phyloP scores from a whole-genome alignment of 768 basidiomycete species.

The Dioszegia crocea region DNA sequence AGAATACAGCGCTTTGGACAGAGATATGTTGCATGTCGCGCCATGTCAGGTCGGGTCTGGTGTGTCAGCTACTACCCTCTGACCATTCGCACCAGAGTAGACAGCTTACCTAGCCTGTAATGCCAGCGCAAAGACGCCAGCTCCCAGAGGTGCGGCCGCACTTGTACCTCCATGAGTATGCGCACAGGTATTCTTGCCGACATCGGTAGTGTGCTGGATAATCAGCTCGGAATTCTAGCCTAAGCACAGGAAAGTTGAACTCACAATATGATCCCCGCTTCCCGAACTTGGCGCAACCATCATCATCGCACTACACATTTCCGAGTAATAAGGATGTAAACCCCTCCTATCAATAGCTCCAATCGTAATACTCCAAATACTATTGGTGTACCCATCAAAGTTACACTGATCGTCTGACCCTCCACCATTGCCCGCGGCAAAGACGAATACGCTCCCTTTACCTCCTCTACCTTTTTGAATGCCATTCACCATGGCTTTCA shows the following conservation, averaged over 20 bases:
- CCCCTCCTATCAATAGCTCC: slow-evolving; percentile 92
- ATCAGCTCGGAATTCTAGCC: not conserved
- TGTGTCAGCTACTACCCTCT: slow-evolving; percentile 5
- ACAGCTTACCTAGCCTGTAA: slow-evolving; percentile 70
- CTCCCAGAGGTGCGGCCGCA: slow-evolving; percentile 94
- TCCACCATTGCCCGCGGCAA: slow-evolving; percentile 95
- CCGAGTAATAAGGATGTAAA: slow-evolving; percentile 92
- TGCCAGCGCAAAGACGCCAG: slow-evolving; percentile 86
- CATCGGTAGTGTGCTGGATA: slow-evolving; percentile 83
- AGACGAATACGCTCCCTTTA: slow-evolving; percentile 91
- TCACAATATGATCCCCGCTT: slow-evolving; percentile 83
- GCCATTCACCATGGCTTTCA: slow-evolving; percentile 90
- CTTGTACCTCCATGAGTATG: slow-evolving; percentile 89
- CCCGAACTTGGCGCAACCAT: slow-evolving; percentile 94
- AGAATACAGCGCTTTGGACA: slow-evolving; percentile 66
- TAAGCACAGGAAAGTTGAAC: slow-evolving; percentile 43
- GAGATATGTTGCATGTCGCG: slow-evolving; percentile 90
- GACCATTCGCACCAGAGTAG: not conserved
- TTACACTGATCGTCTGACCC: slow-evolving; percentile 91
- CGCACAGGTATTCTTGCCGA: slow-evolving; percentile 77
- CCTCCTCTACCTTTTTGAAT: slow-evolving; percentile 82
- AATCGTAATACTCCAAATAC: slow-evolving; percentile 92
- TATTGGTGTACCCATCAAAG: slow-evolving; percentile 98
- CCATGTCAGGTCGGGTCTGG: slow-evolving; percentile 90
- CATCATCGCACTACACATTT: slow-evolving; percentile 96